A percentile compares a stretch with the other conserved stretches of the same genome.
phyloP scores from a whole-genome alignment of 2,329 filamentous ascomycete genomes.

The Cordyceps tenuipes region DNA sequence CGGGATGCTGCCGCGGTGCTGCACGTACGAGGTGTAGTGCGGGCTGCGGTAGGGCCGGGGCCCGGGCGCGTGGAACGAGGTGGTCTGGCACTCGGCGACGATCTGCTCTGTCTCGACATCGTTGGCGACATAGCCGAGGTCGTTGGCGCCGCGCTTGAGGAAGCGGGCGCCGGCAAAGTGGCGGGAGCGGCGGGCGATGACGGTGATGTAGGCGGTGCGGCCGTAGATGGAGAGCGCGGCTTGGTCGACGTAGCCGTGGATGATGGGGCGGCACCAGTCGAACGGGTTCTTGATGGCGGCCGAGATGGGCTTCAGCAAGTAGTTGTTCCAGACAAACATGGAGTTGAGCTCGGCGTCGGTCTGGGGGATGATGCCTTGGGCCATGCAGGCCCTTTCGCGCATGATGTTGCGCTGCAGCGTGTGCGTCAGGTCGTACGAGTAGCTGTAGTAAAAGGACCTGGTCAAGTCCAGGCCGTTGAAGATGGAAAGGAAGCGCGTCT shows the following conservation, averaged over 20 bases:
- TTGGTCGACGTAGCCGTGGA: slow-evolving; percentile 95
- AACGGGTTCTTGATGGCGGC: slow-evolving; percentile 68
- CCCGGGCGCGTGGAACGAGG: slow-evolving; percentile 89
- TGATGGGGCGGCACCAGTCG: slow-evolving; percentile 93
- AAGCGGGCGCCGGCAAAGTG: slow-evolving; percentile 93
- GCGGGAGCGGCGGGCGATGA: slow-evolving; percentile 85
- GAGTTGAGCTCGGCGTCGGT: slow-evolving; percentile 65
- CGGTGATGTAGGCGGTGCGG: slow-evolving; percentile 79
- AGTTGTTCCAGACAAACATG: slow-evolving; percentile 98
- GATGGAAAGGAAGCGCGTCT: slow-evolving; percentile 80
- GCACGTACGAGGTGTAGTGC: slow-evolving; percentile 90
- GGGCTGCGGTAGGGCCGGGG: slow-evolving; percentile 79
- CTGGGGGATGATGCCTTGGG: slow-evolving; percentile 52
- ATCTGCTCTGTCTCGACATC: slow-evolving; percentile 99
- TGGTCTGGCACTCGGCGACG: slow-evolving; percentile 87
- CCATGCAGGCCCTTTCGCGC: slow-evolving; percentile 63
- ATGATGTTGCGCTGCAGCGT: slow-evolving; percentile 90
- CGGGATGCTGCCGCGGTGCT: slow-evolving; percentile 93
- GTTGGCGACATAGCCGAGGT: slow-evolving; percentile 91
- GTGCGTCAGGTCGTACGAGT: slow-evolving; percentile 90
- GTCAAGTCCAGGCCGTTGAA: slow-evolving; percentile 86
- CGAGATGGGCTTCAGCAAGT: slow-evolving; percentile 71
- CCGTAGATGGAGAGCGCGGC: slow-evolving; percentile 77
- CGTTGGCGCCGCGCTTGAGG: slow-evolving; percentile 88
- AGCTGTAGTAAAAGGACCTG: slow-evolving; percentile 94